Evolutionary conservation across 1,284 basidiomycete genomes (phyloP).

Genomic region (Cryptococcus maquisensis): DNA sequence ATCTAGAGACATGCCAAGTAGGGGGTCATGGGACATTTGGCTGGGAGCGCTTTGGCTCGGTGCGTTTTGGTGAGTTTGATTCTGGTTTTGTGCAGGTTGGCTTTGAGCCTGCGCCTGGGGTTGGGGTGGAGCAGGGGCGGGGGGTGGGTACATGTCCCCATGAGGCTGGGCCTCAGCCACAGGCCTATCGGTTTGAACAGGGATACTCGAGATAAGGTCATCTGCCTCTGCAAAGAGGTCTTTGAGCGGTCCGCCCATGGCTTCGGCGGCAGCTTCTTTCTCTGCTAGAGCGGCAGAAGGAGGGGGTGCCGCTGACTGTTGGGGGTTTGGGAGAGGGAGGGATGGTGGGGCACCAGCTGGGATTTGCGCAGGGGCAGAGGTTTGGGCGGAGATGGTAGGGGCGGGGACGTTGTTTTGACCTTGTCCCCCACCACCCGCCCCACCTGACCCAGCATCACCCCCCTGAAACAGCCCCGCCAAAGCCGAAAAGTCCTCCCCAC

Average conservation of each 20-base stretch:
- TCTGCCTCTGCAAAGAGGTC: not conserved
- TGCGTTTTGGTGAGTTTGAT: not conserved
- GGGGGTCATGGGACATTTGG: not conserved
- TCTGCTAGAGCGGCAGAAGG: not conserved
- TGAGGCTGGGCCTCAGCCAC: not conserved
- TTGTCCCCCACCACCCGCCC: not conserved
- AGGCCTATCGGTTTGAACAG: not conserved
- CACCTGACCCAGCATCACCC: not conserved
- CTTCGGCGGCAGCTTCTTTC: not conserved
- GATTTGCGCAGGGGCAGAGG: no score
- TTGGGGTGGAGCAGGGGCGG: not conserved
- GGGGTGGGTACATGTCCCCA: not conserved
- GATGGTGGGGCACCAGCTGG: no score
- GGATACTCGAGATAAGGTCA: not conserved
- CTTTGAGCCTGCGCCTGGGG: not conserved
- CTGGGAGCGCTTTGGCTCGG: not conserved
- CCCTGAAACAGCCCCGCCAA: slow-evolving; percentile 12
- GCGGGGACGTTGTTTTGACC: no score
- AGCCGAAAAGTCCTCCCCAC: slow-evolving; percentile 13
- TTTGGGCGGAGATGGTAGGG: no score
- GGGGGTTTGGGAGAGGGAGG: no score
- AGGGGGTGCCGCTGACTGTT: no score
- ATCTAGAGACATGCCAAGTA: no score
- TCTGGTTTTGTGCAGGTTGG: not conserved
- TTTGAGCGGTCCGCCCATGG: not conserved